Evolutionary conservation across 148 eudicot species (phyloP).

Genomic region (Limonium bicolor): DNA sequence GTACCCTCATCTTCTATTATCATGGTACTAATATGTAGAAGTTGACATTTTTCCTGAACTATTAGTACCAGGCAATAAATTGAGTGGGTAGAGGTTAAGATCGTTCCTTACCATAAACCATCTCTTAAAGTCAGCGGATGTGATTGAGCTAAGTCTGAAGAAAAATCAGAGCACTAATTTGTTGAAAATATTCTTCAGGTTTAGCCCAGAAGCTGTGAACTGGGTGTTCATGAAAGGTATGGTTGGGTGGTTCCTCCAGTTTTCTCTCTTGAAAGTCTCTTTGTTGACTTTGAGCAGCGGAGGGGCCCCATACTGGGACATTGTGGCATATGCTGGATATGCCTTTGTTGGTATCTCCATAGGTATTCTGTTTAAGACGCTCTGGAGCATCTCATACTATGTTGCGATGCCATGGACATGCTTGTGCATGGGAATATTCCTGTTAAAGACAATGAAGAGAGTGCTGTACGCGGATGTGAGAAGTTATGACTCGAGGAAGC

Average conservation of each 20-base stretch:
- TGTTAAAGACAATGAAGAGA: slow-evolving; percentile 75
- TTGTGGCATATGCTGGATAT: slow-evolving; percentile 74
- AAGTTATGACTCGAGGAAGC: slow-evolving; percentile 52
- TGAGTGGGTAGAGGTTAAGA: no score
- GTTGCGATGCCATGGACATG: slow-evolving; percentile 52
- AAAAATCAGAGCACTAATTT: neutral
- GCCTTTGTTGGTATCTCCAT: slow-evolving; percentile 51
- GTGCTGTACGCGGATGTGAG: slow-evolving; percentile 68
- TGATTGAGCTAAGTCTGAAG: neutral
- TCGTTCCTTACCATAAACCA: neutral
- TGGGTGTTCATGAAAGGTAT: slow-evolving; percentile 35
- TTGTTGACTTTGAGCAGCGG: slow-evolving; percentile 54
- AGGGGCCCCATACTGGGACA: slow-evolving; percentile 60
- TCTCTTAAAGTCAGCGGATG: neutral
- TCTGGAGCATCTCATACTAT: slow-evolving; percentile 43
- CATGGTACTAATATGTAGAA: no score
- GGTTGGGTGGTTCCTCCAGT: slow-evolving; percentile 35
- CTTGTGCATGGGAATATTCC: slow-evolving; percentile 63
- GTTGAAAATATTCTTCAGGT: slow-evolving; percentile 12
- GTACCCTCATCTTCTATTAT: no score
- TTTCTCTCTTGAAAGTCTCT: slow-evolving; percentile 45
- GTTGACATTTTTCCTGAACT: neutral
- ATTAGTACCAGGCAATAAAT: neutral
- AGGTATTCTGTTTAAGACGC: slow-evolving; percentile 35
- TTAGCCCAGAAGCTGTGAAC: slow-evolving; percentile 28